phyloP scores from a whole-genome alignment of 2,329 filamentous ascomycete species.

The Epichloe brachyelytri region DNA sequence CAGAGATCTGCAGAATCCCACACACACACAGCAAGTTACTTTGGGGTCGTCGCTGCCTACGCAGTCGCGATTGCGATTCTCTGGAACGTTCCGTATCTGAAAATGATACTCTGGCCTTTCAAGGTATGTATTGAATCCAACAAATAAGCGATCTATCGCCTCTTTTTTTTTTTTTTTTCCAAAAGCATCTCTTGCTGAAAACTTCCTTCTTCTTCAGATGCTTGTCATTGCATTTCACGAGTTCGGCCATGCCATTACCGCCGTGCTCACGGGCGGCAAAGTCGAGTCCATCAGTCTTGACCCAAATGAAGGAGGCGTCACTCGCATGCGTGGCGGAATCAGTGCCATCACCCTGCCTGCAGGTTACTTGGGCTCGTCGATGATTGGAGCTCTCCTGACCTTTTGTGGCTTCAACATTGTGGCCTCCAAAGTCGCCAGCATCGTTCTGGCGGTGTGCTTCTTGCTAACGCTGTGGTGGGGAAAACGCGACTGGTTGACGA shows the following conservation, averaged over 20 bases:
- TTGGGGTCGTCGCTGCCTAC: conserved; percentile 58
- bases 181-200: no score
- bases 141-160: background rate
- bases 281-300: conserved; percentile 66
- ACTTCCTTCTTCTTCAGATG: conserved; percentile 38
- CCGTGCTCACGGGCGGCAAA: conserved; percentile 57
- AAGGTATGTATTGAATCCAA: conserved; percentile 36
- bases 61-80: conserved; percentile 61
- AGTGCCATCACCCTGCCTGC: conserved; percentile 61
- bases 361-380: conserved; percentile 63
- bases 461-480: conserved; percentile 75
- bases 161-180: background rate
- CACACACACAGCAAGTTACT: conserved; percentile 57
- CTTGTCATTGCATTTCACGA: conserved; percentile 76
- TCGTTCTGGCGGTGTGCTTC: conserved; percentile 61
- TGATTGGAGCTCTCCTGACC: conserved; percentile 65
- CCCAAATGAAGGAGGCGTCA: conserved; percentile 68
- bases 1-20: conserved; percentile 42
- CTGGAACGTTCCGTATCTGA: conserved; percentile 70
- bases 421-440: conserved; percentile 65
- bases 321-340: conserved; percentile 62
- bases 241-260: conserved; percentile 62
- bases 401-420: conserved; percentile 76
- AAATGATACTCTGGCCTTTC: conserved; percentile 66
- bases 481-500: conserved; percentile 64